Conservation (phyloP, 306 rosid genomes). For the Vicia faba region DNA sequence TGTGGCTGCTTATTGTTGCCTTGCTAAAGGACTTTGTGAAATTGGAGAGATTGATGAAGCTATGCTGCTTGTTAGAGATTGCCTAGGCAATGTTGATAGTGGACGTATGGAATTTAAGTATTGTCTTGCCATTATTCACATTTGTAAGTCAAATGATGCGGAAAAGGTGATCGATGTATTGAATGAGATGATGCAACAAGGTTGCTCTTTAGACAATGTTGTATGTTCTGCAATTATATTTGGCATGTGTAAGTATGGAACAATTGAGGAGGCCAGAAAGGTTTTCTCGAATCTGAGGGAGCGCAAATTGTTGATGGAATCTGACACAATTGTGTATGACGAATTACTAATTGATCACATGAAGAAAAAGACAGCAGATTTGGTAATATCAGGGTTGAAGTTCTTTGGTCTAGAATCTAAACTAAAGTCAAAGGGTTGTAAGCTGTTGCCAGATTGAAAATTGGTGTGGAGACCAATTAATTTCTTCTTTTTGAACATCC, state of each 20-base stretch:
- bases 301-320: conserved; percentile 60
- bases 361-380: conserved; percentile 83
- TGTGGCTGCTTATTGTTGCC: conserved; percentile 59
- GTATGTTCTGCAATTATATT: conserved; percentile 63
- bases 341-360: conserved; percentile 78
- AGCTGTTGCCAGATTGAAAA: conserved; percentile 53
- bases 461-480: background rate
- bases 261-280: conserved; percentile 82
- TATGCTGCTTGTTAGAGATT: conserved; percentile 75
- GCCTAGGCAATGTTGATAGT: conserved; percentile 61
- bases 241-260: conserved; percentile 78
- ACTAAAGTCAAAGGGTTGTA: conserved; percentile 72
- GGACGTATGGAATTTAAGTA: conserved; percentile 80
- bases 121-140: conserved; percentile 64
- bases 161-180: conserved; percentile 62
- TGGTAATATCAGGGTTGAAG: conserved; percentile 74
- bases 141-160: conserved; percentile 58
- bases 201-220: conserved; percentile 54
- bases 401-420: conserved; percentile 81
- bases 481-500: background rate
- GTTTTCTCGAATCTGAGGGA: conserved; percentile 61
- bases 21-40: conserved; percentile 67
- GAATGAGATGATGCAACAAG: conserved; percentile 76
- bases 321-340: conserved; percentile 63
- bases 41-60: conserved; percentile 77